Evolutionary conservation across 2,329 filamentous ascomycete species (phyloP).

Genomic region (Thelonectria blattea): DNA sequence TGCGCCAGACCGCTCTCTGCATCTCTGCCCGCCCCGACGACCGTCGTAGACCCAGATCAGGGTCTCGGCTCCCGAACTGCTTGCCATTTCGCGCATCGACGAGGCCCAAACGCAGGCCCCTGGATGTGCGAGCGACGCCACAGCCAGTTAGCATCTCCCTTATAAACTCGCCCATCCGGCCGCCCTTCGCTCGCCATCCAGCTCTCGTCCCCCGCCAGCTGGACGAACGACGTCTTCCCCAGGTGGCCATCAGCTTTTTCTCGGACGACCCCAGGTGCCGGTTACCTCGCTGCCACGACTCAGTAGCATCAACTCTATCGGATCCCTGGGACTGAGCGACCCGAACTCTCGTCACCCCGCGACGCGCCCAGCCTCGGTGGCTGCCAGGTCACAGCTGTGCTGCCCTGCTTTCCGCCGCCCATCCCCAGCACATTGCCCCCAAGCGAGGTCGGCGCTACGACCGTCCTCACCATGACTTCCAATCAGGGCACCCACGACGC

Average conservation of each 20-base stretch:
- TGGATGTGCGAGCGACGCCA: constrained; percentile 8
- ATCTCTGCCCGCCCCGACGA: not conserved
- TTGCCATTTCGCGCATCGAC: not conserved
- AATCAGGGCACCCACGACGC: constrained; percentile 8
- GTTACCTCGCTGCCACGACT: not conserved
- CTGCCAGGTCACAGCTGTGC: constrained; percentile 4
- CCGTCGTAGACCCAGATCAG: too few species aligned
- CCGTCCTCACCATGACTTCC: constrained; percentile 12
- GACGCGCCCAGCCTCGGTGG: constrained; percentile 14
- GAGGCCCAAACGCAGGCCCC: constrained; percentile 2
- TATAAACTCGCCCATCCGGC: not conserved
- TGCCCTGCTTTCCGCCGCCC: not conserved
- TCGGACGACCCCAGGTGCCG: not conserved
- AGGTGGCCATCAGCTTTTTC: not conserved
- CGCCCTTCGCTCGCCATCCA: not conserved
- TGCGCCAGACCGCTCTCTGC: constrained; percentile 1
- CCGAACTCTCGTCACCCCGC: not conserved
- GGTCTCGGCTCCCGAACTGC: not conserved
- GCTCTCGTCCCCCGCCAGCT: not conserved
- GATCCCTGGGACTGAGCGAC: not conserved
- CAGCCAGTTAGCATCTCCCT: not conserved
- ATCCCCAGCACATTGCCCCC: constrained; percentile 1
- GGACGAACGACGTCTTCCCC: not conserved
- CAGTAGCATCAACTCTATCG: not conserved
- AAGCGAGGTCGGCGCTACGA: constrained; percentile 2